These are phyloP conservation scores for Komagataea norvegica DNA, from an alignment of 1,139 yeast species.

Conservation along the genomic window DNA sequence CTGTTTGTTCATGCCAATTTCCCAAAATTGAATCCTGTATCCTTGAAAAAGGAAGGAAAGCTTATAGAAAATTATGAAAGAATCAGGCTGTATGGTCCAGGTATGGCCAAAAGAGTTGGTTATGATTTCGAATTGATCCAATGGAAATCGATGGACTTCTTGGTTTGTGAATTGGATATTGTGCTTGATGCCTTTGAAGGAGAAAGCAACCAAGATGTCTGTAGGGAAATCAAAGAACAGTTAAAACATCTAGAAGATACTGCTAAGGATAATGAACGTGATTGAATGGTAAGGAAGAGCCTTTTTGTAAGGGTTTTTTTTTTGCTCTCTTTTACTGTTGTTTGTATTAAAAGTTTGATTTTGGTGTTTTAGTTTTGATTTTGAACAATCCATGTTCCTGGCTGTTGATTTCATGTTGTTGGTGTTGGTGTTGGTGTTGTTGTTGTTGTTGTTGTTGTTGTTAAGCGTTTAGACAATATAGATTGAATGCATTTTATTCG, in stretches of 20 bases:
- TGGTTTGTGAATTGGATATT: constrained; percentile 49
- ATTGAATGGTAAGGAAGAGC: constrained; percentile 6
- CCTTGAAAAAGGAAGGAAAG: constrained; percentile 38
- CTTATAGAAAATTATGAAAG: constrained; percentile 43
- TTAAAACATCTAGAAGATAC: constrained; percentile 37
- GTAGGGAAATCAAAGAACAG: constrained; percentile 46
- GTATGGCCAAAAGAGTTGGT: constrained; percentile 45
- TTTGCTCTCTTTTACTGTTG: too few relatives aligned
- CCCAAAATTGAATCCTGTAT: constrained; percentile 61
- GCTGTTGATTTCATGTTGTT: too few relatives aligned
- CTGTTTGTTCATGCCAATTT: constrained; percentile 63
- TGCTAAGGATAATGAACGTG: constrained; percentile 24
- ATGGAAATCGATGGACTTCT: constrained; percentile 55
- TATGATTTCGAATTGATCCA: constrained; percentile 58
- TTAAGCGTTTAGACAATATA: too few relatives aligned
- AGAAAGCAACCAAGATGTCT: constrained; percentile 40
- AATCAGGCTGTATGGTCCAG: constrained; percentile 49
- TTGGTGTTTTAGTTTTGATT: too few relatives aligned
- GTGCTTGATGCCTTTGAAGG: constrained; percentile 43
- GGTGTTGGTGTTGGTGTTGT: neutral
- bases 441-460: neutral
- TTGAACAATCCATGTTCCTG: too few relatives aligned
- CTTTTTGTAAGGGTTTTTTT: neutral
- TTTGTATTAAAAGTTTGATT: too few relatives aligned
- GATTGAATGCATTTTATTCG: too few relatives aligned